Conservation (phyloP, 192 early-diverging fungal species). For the Backusella circina region DNA sequence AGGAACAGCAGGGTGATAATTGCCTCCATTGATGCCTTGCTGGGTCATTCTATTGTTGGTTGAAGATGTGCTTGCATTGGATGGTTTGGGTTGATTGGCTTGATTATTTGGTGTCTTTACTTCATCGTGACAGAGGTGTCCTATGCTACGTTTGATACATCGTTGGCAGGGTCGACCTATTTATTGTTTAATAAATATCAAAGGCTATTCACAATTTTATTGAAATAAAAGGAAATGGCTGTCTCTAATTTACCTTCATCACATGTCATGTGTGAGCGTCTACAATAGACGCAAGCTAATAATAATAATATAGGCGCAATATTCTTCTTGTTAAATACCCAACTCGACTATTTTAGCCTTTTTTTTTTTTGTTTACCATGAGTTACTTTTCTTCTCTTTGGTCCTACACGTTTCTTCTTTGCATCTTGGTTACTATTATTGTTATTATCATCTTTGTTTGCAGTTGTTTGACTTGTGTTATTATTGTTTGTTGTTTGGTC, state of each 20-base stretch:
- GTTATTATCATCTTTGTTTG: not conserved
- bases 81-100: not conserved
- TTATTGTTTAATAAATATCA: too few species aligned
- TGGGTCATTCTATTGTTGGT: constrained; percentile 4
- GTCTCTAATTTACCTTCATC: constrained; percentile 71
- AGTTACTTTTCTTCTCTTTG: constrained; percentile 61
- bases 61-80: not conserved
- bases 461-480: not conserved
- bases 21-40: constrained; percentile 11
- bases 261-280: constrained; percentile 97
- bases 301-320: not conserved
- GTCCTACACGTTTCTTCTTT: constrained; percentile 55
- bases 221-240: too few species aligned
- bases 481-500: not conserved
- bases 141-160: constrained; percentile 92
- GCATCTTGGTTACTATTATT: constrained; percentile 24
- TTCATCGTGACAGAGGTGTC: constrained; percentile 88
- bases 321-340: too few species aligned
- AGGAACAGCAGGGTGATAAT: not conserved
- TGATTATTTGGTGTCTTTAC: constrained; percentile 44
- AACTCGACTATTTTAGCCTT: too few species aligned
- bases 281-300: constrained; percentile 92
- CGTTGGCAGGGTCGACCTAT: constrained; percentile 87
- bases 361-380: constrained; percentile 43
- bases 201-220: too few species aligned